These are phyloP conservation scores for Geotrichum siamense DNA, from an alignment of 1,139 yeast species.

Conservation along the genomic window DNA sequence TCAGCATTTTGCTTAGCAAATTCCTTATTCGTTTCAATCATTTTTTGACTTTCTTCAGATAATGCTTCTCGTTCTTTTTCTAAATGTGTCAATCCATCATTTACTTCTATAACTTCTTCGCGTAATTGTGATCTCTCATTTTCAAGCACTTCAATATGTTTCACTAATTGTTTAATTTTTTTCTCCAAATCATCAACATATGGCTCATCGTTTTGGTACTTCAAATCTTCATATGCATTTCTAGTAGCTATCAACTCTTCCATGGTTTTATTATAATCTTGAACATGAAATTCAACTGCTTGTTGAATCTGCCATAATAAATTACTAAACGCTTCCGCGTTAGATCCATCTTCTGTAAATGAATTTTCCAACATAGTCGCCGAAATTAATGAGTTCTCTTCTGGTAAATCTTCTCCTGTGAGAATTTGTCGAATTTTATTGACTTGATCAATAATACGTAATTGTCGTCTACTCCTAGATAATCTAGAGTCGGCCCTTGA, in stretches of 20 bases:
- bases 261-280: background rate
- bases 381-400: too few relatives aligned
- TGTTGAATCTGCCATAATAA: conserved; percentile 10
- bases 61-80: conserved; percentile 4
- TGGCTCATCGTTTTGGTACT: background rate
- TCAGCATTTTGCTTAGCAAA: background rate
- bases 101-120: conserved; percentile 2
- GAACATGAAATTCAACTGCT: background rate
- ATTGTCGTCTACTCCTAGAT: too few relatives aligned
- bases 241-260: background rate
- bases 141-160: background rate
- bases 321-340: conserved; percentile 8
- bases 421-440: conserved; percentile 1
- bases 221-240: background rate
- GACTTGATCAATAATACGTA: background rate
- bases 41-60: background rate
- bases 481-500: conserved; percentile 4
- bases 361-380: conserved; percentile 4
- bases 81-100: conserved; percentile 5
- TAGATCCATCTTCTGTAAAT: conserved; percentile 4
- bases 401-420: background rate
- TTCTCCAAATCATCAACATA: background rate
- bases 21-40: conserved; percentile 1
- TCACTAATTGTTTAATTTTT: background rate
- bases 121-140: conserved; percentile 2